Percentiles rank a stretch among this genome's conserved stretches.
These are phyloP conservation scores for Arthroderma sp. DNA, from an alignment of 2,329 filamentous ascomycete species.

Conservation along the genomic window DNA sequence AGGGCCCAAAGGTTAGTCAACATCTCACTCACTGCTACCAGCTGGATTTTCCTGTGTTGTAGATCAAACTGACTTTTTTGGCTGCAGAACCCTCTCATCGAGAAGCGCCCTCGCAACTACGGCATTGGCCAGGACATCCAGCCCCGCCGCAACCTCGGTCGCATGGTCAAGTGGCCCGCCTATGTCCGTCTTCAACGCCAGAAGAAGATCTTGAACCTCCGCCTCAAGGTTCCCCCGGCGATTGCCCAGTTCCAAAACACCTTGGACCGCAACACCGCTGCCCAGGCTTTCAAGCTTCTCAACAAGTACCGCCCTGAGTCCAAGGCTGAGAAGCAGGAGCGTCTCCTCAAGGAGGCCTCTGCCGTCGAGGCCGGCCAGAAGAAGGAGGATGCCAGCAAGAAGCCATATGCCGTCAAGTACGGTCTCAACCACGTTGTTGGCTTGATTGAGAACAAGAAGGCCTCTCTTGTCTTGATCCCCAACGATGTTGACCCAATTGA, in stretches of 20 bases:
- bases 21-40: neutral
- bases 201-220: slow-evolving; percentile 93
- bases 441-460: slow-evolving; percentile 99
- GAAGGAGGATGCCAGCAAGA: slow-evolving; percentile 99
- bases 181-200: slow-evolving; percentile 96
- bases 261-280: slow-evolving; percentile 90
- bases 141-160: slow-evolving; percentile 84
- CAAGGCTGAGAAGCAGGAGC: slow-evolving; percentile 99
- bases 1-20: slow-evolving; percentile 69
- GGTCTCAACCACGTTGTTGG: slow-evolving; percentile 99
- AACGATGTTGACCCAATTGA: slow-evolving; percentile 99
- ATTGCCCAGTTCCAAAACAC: slow-evolving; percentile 97
- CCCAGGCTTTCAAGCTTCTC: slow-evolving; percentile 96
- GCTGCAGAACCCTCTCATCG: slow-evolving; percentile 87
- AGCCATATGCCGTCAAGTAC: slow-evolving; percentile 99
- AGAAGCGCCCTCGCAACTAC: slow-evolving; percentile 96
- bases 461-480: slow-evolving; percentile 90
- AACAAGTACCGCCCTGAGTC: slow-evolving; percentile 99
- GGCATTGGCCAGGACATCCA: slow-evolving; percentile 99
- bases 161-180: slow-evolving; percentile 99
- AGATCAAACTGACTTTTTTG: slow-evolving; percentile 9
- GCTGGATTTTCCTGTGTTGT: slow-evolving; percentile 3
- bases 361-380: slow-evolving; percentile 98
- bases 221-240: slow-evolving; percentile 94
- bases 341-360: slow-evolving; percentile 93